Evolutionary conservation across 1,139 yeast genomes (phyloP).

Genomic region (Saccharomycopsis hybrid): DNA sequence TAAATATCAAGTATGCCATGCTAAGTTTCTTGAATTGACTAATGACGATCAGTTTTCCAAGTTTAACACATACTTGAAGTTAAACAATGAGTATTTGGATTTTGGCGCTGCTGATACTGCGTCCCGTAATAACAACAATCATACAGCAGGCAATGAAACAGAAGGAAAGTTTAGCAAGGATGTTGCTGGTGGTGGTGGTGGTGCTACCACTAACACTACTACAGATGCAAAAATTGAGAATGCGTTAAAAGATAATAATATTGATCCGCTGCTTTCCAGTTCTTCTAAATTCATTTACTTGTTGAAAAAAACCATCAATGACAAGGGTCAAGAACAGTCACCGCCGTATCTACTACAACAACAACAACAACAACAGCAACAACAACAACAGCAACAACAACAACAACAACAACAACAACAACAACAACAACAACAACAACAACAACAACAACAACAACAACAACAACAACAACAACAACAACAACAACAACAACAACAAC

Average conservation of each 20-base stretch:
- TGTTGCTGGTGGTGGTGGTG: background rate
- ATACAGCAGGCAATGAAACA: background rate
- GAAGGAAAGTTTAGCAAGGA: background rate
- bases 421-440: too few species aligned
- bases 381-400: too few species aligned
- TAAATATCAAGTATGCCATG: conserved; percentile 54
- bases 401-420: too few species aligned
- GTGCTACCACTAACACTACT: background rate
- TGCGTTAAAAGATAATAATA: background rate
- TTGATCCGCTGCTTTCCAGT: conserved; percentile 4
- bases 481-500: too few species aligned
- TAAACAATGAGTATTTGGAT: conserved; percentile 30
- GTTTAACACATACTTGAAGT: conserved; percentile 44
- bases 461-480: too few species aligned
- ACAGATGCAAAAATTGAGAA: background rate
- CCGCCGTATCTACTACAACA: too few species aligned
- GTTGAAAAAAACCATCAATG: conserved; percentile 14
- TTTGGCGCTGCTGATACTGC: conserved; percentile 9
- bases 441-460: too few species aligned
- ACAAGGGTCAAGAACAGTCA: background rate
- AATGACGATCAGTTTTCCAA: conserved; percentile 55
- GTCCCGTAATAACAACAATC: background rate
- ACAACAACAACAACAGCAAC: too few species aligned
- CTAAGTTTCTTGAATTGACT: conserved; percentile 57
- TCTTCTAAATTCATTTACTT: conserved; percentile 17